A percentile compares a stretch with the other conserved stretches of the same genome.
Conservation (phyloP, 495 filamentous ascomycete genomes). For the Hypoxylon fuscum region DNA sequence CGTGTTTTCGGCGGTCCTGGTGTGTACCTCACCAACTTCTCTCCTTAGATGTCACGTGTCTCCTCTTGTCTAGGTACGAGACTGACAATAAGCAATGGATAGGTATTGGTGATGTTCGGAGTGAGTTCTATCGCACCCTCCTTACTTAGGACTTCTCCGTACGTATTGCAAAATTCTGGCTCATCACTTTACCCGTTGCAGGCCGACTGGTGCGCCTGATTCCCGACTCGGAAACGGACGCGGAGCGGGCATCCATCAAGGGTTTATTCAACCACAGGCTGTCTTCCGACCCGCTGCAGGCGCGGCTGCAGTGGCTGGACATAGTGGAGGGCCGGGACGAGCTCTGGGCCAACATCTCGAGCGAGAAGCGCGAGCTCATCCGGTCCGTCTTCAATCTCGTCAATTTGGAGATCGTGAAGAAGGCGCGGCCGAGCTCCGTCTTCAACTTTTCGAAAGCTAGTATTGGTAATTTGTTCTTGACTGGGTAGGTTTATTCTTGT, state of each 20-base stretch:
- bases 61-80: background rate
- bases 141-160: background rate
- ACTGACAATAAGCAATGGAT: background rate
- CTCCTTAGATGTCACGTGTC: background rate
- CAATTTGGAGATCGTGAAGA: slow-evolving; percentile 91
- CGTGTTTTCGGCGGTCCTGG: slow-evolving; percentile 88
- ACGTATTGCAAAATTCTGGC: background rate
- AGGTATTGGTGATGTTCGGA: slow-evolving; percentile 91
- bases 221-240: slow-evolving; percentile 67
- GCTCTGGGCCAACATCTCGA: slow-evolving; percentile 79
- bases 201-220: slow-evolving; percentile 92
- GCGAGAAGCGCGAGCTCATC: slow-evolving; percentile 89
- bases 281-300: slow-evolving; percentile 60
- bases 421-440: slow-evolving; percentile 75
- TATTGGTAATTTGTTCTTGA: slow-evolving; percentile 94
- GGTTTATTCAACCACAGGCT: slow-evolving; percentile 87
- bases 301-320: slow-evolving; percentile 81
- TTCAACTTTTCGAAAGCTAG: slow-evolving; percentile 91
- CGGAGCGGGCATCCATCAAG: slow-evolving; percentile 77
- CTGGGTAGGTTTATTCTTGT: slow-evolving; percentile 54
- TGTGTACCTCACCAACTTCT: slow-evolving; percentile 14
- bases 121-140: slow-evolving; percentile 57
- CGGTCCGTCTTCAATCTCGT: slow-evolving; percentile 87
- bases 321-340: slow-evolving; percentile 82
- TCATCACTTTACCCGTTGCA: slow-evolving; percentile 43